Conservation (phyloP, 441 rosid species). For the Croton setiger region DNA sequence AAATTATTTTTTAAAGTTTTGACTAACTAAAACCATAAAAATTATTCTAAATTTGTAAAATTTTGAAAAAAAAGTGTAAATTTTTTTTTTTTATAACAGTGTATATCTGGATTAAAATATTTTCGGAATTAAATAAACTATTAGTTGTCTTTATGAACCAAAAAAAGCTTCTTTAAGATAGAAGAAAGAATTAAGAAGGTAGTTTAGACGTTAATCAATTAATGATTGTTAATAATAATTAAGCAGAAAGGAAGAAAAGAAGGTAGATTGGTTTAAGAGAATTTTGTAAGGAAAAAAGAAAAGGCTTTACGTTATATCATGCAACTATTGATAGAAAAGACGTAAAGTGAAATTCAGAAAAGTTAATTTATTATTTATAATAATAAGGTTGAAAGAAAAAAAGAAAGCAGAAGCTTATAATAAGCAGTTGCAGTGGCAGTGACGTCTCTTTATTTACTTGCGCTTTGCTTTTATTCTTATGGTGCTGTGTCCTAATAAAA, state of each 20-base stretch:
- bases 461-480: constrained; percentile 6
- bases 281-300: background rate
- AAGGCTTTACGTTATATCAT: constrained; percentile 25
- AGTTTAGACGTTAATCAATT: background rate
- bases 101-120: too few species aligned
- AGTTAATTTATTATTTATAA: constrained; percentile 1
- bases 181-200: too few species aligned
- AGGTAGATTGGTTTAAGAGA: background rate
- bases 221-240: background rate
- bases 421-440: background rate
- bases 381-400: constrained; percentile 7
- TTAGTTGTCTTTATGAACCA: too few species aligned
- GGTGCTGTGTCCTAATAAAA: background rate
- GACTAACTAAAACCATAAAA: too few species aligned
- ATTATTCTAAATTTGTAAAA: too few species aligned
- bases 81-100: too few species aligned
- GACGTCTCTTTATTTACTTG: background rate
- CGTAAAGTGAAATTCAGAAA: constrained; percentile 32
- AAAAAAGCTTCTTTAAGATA: too few species aligned
- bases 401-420: background rate
- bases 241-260: background rate
- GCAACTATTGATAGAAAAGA: constrained; percentile 36
- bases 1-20: too few species aligned
- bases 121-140: too few species aligned
- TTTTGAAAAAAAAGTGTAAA: too few species aligned